A percentile compares a stretch with the other conserved stretches of the same genome.
phyloP scores from a whole-genome alignment of 139 green algal species.

The Protoeuglena noctilucae region DNA sequence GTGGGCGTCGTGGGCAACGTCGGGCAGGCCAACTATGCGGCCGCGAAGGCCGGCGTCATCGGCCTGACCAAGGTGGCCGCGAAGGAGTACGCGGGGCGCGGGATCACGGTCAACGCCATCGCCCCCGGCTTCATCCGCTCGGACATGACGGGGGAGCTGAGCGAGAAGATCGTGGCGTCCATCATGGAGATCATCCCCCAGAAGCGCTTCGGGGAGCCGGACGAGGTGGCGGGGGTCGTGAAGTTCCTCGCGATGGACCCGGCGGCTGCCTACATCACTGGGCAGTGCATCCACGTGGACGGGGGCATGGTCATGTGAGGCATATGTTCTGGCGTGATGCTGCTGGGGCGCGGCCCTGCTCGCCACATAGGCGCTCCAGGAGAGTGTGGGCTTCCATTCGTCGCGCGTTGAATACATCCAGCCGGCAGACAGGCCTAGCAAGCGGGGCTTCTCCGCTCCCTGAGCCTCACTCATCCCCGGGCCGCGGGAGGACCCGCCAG shows the following conservation, averaged over 20 bases:
- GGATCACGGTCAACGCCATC: conserved; percentile 69
- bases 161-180: conserved; percentile 72
- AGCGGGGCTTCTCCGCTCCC: too few relatives aligned
- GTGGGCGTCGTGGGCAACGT: conserved; percentile 84
- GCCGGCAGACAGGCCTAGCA: too few relatives aligned
- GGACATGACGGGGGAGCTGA: conserved; percentile 66
- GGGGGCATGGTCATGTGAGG: background rate
- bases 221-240: conserved; percentile 77
- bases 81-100: conserved; percentile 49
- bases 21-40: conserved; percentile 62
- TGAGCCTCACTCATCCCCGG: too few relatives aligned
- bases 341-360: too few relatives aligned
- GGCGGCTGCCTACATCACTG: background rate
- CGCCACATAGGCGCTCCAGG: too few relatives aligned
- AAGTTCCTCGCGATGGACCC: conserved; percentile 48
- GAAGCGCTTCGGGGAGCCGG: conserved; percentile 60
- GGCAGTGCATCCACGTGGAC: background rate
- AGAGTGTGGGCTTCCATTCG: too few relatives aligned
- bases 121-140: conserved; percentile 79
- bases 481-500: too few relatives aligned
- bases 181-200: conserved; percentile 72
- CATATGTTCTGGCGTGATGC: too few relatives aligned
- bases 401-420: too few relatives aligned
- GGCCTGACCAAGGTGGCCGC: conserved; percentile 72
- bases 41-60: conserved; percentile 76